Evolutionary conservation across 2,329 filamentous ascomycete genomes (phyloP), one percentile per base, ranked within the genome.

Genomic region (Talaromyces sp.): DNA sequence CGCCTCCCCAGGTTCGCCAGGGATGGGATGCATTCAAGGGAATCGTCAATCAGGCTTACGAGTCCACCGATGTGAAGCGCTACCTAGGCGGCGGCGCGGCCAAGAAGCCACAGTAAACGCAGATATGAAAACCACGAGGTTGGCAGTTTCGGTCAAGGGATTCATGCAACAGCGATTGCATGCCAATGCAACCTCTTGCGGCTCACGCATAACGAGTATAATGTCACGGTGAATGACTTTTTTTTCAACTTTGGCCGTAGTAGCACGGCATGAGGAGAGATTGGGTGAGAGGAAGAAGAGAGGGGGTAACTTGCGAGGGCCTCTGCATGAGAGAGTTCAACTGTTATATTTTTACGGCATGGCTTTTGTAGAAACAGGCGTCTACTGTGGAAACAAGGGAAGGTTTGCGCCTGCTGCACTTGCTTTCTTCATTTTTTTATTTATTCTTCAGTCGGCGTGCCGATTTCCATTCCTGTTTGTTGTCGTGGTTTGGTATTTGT

Each of bases 11-110:
- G 27, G 89, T 88, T 59, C 86, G 90, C 69, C 86, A 93, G 73
- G 85, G 83, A 57, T 98, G 93, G 93, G 88, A 89, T 60, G 82
- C 80, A 43, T 80, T 91, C 77, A 97, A 97, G 88, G 81, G 81
- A 64, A 76, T 83, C 54, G 82, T 87, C 57, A 84, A 86, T 74
- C 87, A 93, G 78, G 91, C 88, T 71, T 87, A 92, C 73, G 87
- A 91, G 68, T 83, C 83, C 59, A 96, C 93, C 46, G 91, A 97
- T 71, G 71, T 92, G 68, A 85, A 84, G 78, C 88, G 86, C 75
- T 95, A 93, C 78, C 75, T 86, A 64, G 81, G 81, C 19, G 63
- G 59, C 27, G 31, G 31, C 52, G 70, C 68, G 19, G 62, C 59
- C 60, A 81, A 80, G 75, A 81, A 81, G 74, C 76, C 78, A 7